These are phyloP conservation scores for Saccharum officinarum DNA, from an alignment of 176 grass and related monocot genomes.

Conservation along the genomic window DNA sequence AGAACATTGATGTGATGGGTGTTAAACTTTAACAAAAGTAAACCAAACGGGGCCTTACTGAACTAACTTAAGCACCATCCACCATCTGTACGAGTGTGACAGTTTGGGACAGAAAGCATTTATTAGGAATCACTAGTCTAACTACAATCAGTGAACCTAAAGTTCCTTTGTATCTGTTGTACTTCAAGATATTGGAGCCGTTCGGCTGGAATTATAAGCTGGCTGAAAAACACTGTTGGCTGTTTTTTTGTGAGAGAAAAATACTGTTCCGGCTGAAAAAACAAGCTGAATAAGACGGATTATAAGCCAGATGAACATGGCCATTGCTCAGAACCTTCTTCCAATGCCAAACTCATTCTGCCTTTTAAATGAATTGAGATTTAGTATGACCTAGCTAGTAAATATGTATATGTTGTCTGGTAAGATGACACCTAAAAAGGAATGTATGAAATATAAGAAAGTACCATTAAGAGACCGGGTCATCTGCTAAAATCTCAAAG, in stretches of 20 bases:
- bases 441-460: neutral
- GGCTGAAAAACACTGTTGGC: no score
- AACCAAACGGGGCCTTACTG: no score
- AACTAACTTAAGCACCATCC: neutral
- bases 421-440: neutral
- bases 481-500: neutral
- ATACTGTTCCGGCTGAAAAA: no score
- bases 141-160: neutral
- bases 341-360: neutral
- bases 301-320: no score
- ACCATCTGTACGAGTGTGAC: neutral
- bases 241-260: no score
- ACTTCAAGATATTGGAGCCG: no score
- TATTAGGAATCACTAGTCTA: neutral
- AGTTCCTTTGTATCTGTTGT: neutral
- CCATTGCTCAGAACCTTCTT: neutral
- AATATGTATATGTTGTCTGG: neutral
- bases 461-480: neutral
- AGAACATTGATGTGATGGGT: no score
- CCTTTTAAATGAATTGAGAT: neutral
- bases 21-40: no score
- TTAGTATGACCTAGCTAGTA: neutral
- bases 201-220: no score
- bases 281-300: no score
- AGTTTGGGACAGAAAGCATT: neutral